A percentile compares a stretch with the other conserved stretches of the same genome.
These are phyloP conservation scores for Bipolaris gigantea DNA, from an alignment of 2,329 filamentous ascomycete genomes.

Conservation along the genomic window DNA sequence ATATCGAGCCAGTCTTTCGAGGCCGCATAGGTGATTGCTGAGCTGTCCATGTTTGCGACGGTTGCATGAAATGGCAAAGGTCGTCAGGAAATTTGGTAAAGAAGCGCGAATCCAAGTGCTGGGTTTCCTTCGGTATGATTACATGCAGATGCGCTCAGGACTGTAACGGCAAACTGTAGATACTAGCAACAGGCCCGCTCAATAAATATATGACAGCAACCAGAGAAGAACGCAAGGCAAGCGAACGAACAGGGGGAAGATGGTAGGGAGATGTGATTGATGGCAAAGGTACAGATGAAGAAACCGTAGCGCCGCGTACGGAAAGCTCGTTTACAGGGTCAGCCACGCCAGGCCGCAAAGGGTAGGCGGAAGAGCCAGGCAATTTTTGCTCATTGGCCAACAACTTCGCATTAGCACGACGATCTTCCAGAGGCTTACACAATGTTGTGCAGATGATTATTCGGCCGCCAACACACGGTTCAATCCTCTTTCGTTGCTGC, in stretches of 20 bases:
- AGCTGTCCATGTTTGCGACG: slow-evolving; percentile 25
- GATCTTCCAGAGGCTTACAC: slow-evolving; percentile 13
- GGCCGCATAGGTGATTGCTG: slow-evolving; percentile 34
- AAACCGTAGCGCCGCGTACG: slow-evolving; percentile 13
- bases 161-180: slow-evolving; percentile 1
- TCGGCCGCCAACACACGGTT: not conserved
- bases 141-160: slow-evolving; percentile 17
- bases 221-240: slow-evolving; percentile 4
- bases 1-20: slow-evolving; percentile 44
- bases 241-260: slow-evolving; percentile 7
- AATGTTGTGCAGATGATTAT: slow-evolving; percentile 9
- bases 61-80: slow-evolving; percentile 11
- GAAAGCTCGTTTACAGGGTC: slow-evolving; percentile 22
- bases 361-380: slow-evolving; percentile 17
- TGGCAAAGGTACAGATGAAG: slow-evolving; percentile 14
- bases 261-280: slow-evolving; percentile 7
- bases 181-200: not conserved
- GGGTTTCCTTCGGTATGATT: slow-evolving; percentile 18
- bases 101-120: slow-evolving; percentile 14
- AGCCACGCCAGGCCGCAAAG: slow-evolving; percentile 11
- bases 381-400: slow-evolving; percentile 15
- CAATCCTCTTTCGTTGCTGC: not conserved
- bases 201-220: not conserved
- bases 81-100: slow-evolving; percentile 4
- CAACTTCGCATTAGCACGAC: slow-evolving; percentile 3